phyloP scores from a whole-genome alignment of 345 rosid species.

The Litchi chinensis region DNA sequence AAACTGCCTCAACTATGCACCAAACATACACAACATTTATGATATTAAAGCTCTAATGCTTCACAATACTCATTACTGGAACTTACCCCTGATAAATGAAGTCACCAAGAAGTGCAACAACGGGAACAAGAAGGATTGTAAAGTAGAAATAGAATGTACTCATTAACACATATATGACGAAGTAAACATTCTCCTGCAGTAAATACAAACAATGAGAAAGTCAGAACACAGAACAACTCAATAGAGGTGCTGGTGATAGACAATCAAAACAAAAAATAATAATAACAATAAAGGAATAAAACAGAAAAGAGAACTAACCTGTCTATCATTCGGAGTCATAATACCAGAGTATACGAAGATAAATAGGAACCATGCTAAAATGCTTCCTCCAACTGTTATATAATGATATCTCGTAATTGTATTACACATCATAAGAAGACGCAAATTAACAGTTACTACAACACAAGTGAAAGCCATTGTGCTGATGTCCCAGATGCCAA shows the following conservation, averaged over 20 bases:
- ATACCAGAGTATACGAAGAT: slow-evolving; percentile 72
- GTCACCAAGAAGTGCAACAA: slow-evolving; percentile 87
- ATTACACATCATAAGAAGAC: slow-evolving; percentile 94
- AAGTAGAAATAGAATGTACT: slow-evolving; percentile 90
- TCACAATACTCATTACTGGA: slow-evolving; percentile 15
- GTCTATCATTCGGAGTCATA: slow-evolving; percentile 37
- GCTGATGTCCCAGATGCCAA: slow-evolving; percentile 99
- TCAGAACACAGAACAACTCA: slow-evolving; percentile 17
- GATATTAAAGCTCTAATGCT: background rate
- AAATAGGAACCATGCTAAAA: slow-evolving; percentile 84
- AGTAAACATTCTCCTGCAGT: slow-evolving; percentile 79
- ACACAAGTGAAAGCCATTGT: slow-evolving; percentile 95
- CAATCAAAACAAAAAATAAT: background rate
- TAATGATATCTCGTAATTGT: slow-evolving; percentile 92
- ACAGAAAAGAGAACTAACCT: slow-evolving; percentile 23
- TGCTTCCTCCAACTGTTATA: slow-evolving; percentile 88
- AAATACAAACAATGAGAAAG: slow-evolving; percentile 10
- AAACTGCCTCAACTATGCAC: background rate
- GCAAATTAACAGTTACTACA: slow-evolving; percentile 87
- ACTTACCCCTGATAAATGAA: slow-evolving; percentile 90
- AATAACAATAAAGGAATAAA: background rate
- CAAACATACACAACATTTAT: background rate
- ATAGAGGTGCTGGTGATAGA: background rate
- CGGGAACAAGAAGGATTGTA: slow-evolving; percentile 73
- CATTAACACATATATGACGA: slow-evolving; percentile 85